Percentiles rank a stretch among this genome's conserved stretches.
phyloP scores from a whole-genome alignment of 176 grass and related monocot genomes.

The Oryza glaberrima region DNA sequence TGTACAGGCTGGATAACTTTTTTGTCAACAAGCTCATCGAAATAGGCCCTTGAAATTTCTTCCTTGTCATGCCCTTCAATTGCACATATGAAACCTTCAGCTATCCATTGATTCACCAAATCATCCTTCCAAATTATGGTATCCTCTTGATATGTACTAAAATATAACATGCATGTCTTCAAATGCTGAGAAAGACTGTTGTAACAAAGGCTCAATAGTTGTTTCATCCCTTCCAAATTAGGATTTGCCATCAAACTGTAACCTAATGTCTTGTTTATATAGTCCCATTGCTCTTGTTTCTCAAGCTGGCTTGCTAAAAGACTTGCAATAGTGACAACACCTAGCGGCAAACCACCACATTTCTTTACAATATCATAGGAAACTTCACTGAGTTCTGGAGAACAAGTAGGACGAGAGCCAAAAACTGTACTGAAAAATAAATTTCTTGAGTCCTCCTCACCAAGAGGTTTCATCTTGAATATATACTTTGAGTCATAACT shows the following conservation, averaged over 20 bases:
- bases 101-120: slow-evolving; percentile 36
- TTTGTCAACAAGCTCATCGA: slow-evolving; percentile 14
- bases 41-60: slow-evolving; percentile 7
- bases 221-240: slow-evolving; percentile 30
- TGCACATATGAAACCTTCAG: slow-evolving; percentile 31
- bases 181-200: slow-evolving; percentile 33
- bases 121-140: slow-evolving; percentile 33
- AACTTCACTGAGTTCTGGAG: slow-evolving; percentile 25
- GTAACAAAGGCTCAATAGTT: slow-evolving; percentile 23
- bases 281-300: neutral
- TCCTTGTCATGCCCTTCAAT: neutral
- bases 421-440: slow-evolving; percentile 36
- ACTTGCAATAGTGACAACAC: slow-evolving; percentile 17
- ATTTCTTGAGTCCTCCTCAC: slow-evolving; percentile 23
- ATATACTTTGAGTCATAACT: slow-evolving; percentile 28
- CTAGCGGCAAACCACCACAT: slow-evolving; percentile 39
- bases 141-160: slow-evolving; percentile 29
- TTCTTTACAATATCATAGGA: slow-evolving; percentile 7
- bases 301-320: neutral
- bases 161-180: slow-evolving; percentile 38
- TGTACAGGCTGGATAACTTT: slow-evolving; percentile 30
- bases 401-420: slow-evolving; percentile 10
- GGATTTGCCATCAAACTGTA: slow-evolving; percentile 16
- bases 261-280: slow-evolving; percentile 32
- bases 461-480: slow-evolving; percentile 29